These are phyloP conservation scores for Tylopilus subfusipes DNA, from an alignment of 768 basidiomycete genomes.

Conservation along the genomic window DNA sequence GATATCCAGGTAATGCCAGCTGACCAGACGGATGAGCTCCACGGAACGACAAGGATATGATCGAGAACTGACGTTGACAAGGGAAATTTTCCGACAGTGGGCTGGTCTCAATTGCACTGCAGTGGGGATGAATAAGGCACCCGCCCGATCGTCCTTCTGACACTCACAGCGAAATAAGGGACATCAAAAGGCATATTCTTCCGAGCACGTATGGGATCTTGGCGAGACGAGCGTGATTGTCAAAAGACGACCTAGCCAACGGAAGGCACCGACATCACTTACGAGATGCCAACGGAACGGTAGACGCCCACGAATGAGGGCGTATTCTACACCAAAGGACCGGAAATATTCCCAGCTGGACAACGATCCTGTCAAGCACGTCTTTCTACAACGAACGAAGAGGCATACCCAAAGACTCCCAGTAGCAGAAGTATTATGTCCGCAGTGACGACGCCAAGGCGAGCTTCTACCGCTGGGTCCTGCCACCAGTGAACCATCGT, in stretches of 20 bases:
- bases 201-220: conserved; percentile 28
- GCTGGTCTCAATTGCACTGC: conserved; percentile 5
- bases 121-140: background rate
- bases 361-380: background rate
- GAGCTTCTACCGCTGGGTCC: conserved; percentile 8
- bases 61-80: conserved; percentile 21
- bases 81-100: background rate
- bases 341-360: conserved; percentile 26
- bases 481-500: conserved; percentile 19
- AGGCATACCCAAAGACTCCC: conserved; percentile 19
- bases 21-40: conserved; percentile 1
- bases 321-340: conserved; percentile 18
- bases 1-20: background rate
- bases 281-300: conserved; percentile 28
- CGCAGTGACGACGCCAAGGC: background rate
- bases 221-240: background rate
- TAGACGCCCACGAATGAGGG: conserved; percentile 17
- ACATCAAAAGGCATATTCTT: conserved; percentile 10
- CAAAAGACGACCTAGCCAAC: too few relatives aligned
- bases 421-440: conserved; percentile 11
- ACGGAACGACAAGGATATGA: background rate
- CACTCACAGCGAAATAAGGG: conserved; percentile 17
- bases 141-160: too few relatives aligned
- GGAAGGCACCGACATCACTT: too few relatives aligned
- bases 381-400: background rate